phyloP scores from a whole-genome alignment of 805 yeast species.

The Candida xyloterini region DNA sequence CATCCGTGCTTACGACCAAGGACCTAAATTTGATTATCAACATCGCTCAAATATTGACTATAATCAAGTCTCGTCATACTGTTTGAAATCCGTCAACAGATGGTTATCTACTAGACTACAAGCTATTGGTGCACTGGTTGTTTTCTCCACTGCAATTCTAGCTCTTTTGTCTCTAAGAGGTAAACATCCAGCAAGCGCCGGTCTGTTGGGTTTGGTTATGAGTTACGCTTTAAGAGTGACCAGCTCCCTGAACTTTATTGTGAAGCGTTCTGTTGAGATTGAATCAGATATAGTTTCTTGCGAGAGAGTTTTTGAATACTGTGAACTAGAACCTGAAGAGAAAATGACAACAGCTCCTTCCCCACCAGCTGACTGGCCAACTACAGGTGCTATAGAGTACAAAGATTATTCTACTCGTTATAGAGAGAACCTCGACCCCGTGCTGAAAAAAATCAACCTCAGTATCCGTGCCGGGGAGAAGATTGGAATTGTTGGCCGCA shows the following conservation, averaged over 20 bases:
- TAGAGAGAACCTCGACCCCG: slow-evolving; percentile 57
- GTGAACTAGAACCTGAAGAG: slow-evolving; percentile 71
- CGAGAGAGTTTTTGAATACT: slow-evolving; percentile 89
- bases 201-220: slow-evolving; percentile 63
- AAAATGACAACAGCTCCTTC: slow-evolving; percentile 32
- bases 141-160: slow-evolving; percentile 49
- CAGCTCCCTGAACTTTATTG: slow-evolving; percentile 50
- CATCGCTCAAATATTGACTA: slow-evolving; percentile 51
- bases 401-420: slow-evolving; percentile 56
- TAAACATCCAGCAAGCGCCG: slow-evolving; percentile 46
- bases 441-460: slow-evolving; percentile 46
- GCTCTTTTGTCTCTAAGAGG: slow-evolving; percentile 41
- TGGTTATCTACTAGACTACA: slow-evolving; percentile 65
- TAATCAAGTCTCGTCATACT: slow-evolving; percentile 45
- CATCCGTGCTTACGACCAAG: slow-evolving; percentile 73
- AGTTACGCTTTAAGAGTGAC: slow-evolving; percentile 61
- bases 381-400: slow-evolving; percentile 47
- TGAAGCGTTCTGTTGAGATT: slow-evolving; percentile 59
- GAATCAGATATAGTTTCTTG: slow-evolving; percentile 74
- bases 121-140: slow-evolving; percentile 55
- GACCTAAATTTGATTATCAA: slow-evolving; percentile 54
- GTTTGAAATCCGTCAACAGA: slow-evolving; percentile 54
- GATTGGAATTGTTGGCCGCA: slow-evolving; percentile 72
- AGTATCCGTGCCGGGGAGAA: slow-evolving; percentile 54
- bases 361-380: slow-evolving; percentile 55